Base-by-base conservation (phyloP, 1,284 basidiomycete species). In the Trichosporon asahii region DNA sequence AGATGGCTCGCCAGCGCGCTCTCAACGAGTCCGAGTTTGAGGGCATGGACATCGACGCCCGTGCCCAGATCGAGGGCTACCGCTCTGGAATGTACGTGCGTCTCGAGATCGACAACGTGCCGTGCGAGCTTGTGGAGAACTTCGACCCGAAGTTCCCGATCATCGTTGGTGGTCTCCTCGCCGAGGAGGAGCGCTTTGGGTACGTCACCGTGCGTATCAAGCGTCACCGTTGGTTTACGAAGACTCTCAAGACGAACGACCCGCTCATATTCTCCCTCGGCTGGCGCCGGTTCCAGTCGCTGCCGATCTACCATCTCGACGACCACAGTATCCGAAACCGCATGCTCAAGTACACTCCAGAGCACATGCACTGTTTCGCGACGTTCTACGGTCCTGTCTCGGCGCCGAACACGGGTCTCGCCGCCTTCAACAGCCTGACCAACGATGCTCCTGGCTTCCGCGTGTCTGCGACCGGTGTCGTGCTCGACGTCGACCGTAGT, bases 341-440 rank as follows among this genome's bases (percentile, higher is more conserved):
- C 63, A 93, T 98, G 92, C 91, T 99, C 83, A 99, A 99, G 85
- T 99, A 99, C 82, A 98, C 97, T 0, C 96, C 96, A 0, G 97
- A 99, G 84, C 96, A 99, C 79, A 98, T 97, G 94, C 97, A 99
- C 82, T 99, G 96, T 79, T 93, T 91, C 77, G 96, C 96, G 2
- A 96, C 95, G 0, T 98, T 99, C 84, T 98, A 95, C 79, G 95
- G 93, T 0, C 95, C 95, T 6, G 90, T 93, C 21, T 86, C 93
- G 1, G 85, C 92, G 0, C 95, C 95, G n/a, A 98, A 98, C 82
- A 98, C 94, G 0, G 95, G 96, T 72, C 94, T 99, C 84, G 98
- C 95, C 82, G 93, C 96, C 0, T 98, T 99, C 87, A 98, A 96
- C 83, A 90, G 91, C 0, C 85, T 99, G 6, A 84, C 87, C 0